Conservation (phyloP, 164 flowering plant species). For the Platanus orientalis region DNA sequence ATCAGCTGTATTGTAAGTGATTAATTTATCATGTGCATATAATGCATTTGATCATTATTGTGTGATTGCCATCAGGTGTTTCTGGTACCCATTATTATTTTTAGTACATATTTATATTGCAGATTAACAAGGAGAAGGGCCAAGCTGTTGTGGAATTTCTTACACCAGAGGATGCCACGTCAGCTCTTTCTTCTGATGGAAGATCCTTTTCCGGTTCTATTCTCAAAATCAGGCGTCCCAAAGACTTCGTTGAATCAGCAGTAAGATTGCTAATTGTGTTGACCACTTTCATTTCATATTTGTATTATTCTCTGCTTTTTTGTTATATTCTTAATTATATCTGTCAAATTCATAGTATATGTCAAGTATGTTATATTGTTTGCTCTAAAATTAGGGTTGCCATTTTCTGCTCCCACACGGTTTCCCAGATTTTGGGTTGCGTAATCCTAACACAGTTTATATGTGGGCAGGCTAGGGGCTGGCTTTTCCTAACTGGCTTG, state of each 20-base stretch:
- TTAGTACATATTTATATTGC: conserved; percentile 16
- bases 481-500: too few relatives aligned
- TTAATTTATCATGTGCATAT: neutral
- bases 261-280: conserved; percentile 53
- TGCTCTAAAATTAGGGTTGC: too few relatives aligned
- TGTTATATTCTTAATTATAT: neutral
- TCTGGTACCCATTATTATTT: neutral
- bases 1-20: conserved; percentile 79
- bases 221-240: conserved; percentile 84
- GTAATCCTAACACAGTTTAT: too few relatives aligned
- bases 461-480: too few relatives aligned
- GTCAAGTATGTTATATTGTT: too few relatives aligned
- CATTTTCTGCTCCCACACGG: too few relatives aligned
- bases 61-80: neutral
- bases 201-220: conserved; percentile 52
- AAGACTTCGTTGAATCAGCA: conserved; percentile 66
- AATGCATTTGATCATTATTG: neutral
- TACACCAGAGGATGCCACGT: conserved; percentile 86
- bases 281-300: conserved; percentile 8
- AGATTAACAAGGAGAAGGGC: conserved; percentile 83
- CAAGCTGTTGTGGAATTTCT: conserved; percentile 93
- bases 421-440: too few relatives aligned
- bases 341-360: too few relatives aligned
- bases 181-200: conserved; percentile 82
- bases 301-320: neutral